Evolutionary conservation across 192 early-diverging fungal species (phyloP).

Genomic region (Endogone sp.): DNA sequence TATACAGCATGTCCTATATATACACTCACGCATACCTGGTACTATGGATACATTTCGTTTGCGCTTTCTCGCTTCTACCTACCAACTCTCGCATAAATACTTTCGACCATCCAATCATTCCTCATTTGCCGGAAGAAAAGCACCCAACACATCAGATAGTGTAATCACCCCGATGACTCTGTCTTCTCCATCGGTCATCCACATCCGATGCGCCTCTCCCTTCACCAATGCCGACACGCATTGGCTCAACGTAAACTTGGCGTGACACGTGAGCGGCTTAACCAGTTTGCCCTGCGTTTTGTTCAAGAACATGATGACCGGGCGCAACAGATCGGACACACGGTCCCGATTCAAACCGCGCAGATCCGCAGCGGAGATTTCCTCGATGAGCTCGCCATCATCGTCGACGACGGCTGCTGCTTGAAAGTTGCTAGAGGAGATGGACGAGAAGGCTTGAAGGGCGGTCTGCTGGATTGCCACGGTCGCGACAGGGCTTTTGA

Average conservation of each 20-base stretch:
- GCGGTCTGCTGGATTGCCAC: constrained; percentile 42
- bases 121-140: constrained; percentile 28
- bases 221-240: constrained; percentile 48
- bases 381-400: constrained; percentile 54
- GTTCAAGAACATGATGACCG: constrained; percentile 62
- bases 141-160: constrained; percentile 58
- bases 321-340: constrained; percentile 51
- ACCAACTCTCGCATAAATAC: too few relatives aligned
- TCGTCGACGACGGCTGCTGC: constrained; percentile 64
- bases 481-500: constrained; percentile 18
- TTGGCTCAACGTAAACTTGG: constrained; percentile 45
- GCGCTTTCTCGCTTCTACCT: too few relatives aligned
- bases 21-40: too few relatives aligned
- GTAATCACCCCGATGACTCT: constrained; percentile 67
- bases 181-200: constrained; percentile 59
- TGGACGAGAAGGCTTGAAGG: constrained; percentile 36
- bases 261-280: constrained; percentile 44
- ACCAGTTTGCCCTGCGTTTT: constrained; percentile 50
- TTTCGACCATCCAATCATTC: background rate
- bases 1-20: too few relatives aligned
- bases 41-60: too few relatives aligned
- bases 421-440: constrained; percentile 37
- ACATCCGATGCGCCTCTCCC: constrained; percentile 54
- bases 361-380: constrained; percentile 70
- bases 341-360: constrained; percentile 61